phyloP scores from a whole-genome alignment of 1,139 yeast species.

The Candida glucosophila region DNA sequence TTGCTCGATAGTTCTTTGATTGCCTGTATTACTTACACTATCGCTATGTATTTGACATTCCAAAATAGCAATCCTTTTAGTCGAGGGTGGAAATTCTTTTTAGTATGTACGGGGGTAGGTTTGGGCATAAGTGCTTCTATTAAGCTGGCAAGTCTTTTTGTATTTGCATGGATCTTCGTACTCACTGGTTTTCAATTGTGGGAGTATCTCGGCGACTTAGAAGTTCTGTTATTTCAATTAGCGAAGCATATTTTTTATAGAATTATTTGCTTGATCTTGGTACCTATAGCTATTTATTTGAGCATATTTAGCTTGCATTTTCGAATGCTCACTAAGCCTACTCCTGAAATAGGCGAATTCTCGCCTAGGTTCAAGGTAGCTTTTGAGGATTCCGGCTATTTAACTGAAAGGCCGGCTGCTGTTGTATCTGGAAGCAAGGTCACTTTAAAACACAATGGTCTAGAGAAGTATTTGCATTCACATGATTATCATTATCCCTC shows the following conservation, averaged over 20 bases:
- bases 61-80: conserved; percentile 28
- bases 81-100: conserved; percentile 33
- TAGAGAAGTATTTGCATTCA: conserved; percentile 65
- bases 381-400: conserved; percentile 32
- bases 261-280: conserved; percentile 22
- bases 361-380: conserved; percentile 52
- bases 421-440: conserved; percentile 60
- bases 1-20: conserved; percentile 45
- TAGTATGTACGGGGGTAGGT: conserved; percentile 38
- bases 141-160: conserved; percentile 46
- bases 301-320: conserved; percentile 45
- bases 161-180: conserved; percentile 41
- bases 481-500: conserved; percentile 44
- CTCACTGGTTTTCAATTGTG: conserved; percentile 41
- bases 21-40: conserved; percentile 32
- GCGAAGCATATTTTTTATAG: conserved; percentile 24
- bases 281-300: conserved; percentile 46
- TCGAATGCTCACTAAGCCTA: conserved; percentile 33
- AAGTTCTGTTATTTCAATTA: conserved; percentile 22
- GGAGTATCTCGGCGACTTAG: conserved; percentile 50
- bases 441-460: conserved; percentile 53
- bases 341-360: conserved; percentile 44
- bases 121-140: conserved; percentile 47
- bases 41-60: conserved; percentile 36
- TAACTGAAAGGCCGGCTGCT: conserved; percentile 31